These are phyloP conservation scores for Zanthoxylum bungeanum DNA, from an alignment of 345 rosid genomes.

Conservation along the genomic window DNA sequence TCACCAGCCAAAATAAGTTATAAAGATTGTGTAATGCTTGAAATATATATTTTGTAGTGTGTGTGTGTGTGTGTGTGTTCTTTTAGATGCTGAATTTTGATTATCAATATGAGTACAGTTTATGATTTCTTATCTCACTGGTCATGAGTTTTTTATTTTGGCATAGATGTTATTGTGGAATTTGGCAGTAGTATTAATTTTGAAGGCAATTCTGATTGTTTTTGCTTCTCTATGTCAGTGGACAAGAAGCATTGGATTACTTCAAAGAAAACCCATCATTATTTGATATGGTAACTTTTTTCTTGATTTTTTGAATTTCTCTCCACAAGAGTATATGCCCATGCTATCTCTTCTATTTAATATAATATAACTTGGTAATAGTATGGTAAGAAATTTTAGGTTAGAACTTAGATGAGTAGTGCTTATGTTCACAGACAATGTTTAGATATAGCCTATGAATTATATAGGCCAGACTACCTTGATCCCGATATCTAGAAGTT, in stretches of 20 bases:
- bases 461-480: background rate
- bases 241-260: conserved; percentile 72
- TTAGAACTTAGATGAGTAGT: background rate
- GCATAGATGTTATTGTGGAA: background rate
- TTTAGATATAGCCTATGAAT: background rate
- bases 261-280: conserved; percentile 71
- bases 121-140: too few species aligned
- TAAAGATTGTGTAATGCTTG: too few species aligned
- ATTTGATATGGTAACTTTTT: conserved; percentile 69
- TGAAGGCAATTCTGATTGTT: background rate
- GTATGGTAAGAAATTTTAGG: background rate
- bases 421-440: background rate
- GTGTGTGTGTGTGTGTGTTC: too few species aligned
- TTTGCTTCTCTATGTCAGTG: conserved; percentile 38
- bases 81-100: too few species aligned
- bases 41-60: too few species aligned
- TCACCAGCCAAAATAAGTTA: too few species aligned
- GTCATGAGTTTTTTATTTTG: too few species aligned
- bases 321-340: background rate
- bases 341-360: background rate
- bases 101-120: too few species aligned
- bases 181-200: background rate
- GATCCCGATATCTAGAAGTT: background rate
- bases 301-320: background rate
- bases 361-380: background rate